Conservation (phyloP, 2,329 filamentous ascomycete genomes). For the Raffaelea albimanens region DNA sequence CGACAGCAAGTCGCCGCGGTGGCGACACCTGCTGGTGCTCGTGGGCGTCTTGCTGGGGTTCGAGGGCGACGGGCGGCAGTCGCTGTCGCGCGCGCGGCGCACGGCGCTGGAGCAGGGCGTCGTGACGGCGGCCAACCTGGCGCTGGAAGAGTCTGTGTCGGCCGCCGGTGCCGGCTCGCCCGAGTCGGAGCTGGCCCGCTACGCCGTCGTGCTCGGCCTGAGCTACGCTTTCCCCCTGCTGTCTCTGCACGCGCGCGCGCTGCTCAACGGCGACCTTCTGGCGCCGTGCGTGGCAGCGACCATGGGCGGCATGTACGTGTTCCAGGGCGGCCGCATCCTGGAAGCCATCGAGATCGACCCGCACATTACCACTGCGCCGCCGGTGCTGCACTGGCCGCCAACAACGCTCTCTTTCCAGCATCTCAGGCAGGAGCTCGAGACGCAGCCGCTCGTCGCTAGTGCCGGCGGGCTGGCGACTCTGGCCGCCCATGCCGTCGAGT, state of each 20-base stretch:
- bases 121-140: conserved; percentile 66
- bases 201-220: conserved; percentile 58
- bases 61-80: conserved; percentile 51
- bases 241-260: conserved; percentile 45
- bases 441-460: conserved; percentile 44
- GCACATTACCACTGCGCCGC: conserved; percentile 19
- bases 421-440: conserved; percentile 44
- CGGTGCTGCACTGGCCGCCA: conserved; percentile 55
- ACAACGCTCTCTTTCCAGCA: conserved; percentile 50
- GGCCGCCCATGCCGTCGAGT: conserved; percentile 53
- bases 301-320: conserved; percentile 62
- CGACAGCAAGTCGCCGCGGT: conserved; percentile 53
- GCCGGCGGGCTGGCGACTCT: conserved; percentile 60
- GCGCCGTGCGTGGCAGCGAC: conserved; percentile 61
- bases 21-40: conserved; percentile 77
- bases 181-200: conserved; percentile 34
- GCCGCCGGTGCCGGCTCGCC: conserved; percentile 21
- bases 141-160: conserved; percentile 40
- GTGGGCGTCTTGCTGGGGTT: conserved; percentile 72
- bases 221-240: conserved; percentile 70
- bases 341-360: conserved; percentile 55
- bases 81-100: conserved; percentile 54
- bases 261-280: conserved; percentile 58
- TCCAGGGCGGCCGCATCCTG: conserved; percentile 69
- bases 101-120: conserved; percentile 64